A percentile compares a stretch with the other conserved stretches of the same genome.
These are phyloP conservation scores for Carex parvula DNA, from an alignment of 176 grass and related monocot genomes.

Conservation along the genomic window DNA sequence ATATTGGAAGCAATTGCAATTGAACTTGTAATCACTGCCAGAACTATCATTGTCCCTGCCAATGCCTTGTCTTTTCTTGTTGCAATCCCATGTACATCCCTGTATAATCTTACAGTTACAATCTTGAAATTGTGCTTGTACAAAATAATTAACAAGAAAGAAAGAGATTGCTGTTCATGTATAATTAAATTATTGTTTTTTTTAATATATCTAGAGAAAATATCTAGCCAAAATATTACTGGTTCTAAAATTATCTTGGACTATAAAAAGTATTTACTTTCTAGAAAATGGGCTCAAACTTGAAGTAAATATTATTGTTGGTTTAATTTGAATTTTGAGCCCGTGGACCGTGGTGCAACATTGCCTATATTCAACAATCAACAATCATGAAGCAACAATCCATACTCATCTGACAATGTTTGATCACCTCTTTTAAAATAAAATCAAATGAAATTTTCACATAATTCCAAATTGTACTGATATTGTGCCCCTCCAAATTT, in stretches of 20 bases:
- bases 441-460: neutral
- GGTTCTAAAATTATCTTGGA: too few relatives aligned
- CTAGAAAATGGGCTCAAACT: too few relatives aligned
- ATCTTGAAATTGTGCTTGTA: neutral
- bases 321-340: too few relatives aligned
- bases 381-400: too few relatives aligned
- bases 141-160: neutral
- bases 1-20: constrained; percentile 84
- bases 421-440: neutral
- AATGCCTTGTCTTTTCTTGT: constrained; percentile 56
- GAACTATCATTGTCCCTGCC: constrained; percentile 60
- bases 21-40: constrained; percentile 68
- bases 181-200: neutral
- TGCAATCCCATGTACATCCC: constrained; percentile 71
- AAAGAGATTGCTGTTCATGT: neutral
- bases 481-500: neutral
- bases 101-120: neutral
- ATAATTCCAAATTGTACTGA: neutral
- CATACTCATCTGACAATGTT: neutral
- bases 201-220: too few relatives aligned
- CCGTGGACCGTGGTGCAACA: too few relatives aligned
- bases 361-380: too few relatives aligned
- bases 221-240: too few relatives aligned
- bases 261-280: too few relatives aligned
- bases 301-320: too few relatives aligned